These are phyloP conservation scores for Astrothelium macrocarpum DNA, from an alignment of 495 filamentous ascomycete genomes.

Conservation along the genomic window DNA sequence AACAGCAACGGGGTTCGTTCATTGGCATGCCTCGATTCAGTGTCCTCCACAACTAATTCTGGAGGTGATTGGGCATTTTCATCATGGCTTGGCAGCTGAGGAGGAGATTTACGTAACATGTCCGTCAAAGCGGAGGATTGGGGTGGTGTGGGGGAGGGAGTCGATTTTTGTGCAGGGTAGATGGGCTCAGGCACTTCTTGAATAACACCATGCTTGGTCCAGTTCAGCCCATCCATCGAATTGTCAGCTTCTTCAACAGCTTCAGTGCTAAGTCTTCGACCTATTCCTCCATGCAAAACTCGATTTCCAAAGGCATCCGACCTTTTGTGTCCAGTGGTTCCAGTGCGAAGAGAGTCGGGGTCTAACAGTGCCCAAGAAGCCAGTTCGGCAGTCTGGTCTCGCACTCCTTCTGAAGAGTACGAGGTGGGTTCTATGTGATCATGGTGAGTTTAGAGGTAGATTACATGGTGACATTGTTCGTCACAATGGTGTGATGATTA, in stretches of 20 bases:
- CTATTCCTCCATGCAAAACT: constrained; percentile 6
- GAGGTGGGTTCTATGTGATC: constrained; percentile 54
- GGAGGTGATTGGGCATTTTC: constrained; percentile 10
- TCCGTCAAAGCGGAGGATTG: constrained; percentile 17
- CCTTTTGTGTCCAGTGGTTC: constrained; percentile 19
- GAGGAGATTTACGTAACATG: constrained; percentile 19
- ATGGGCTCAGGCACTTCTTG: constrained; percentile 53
- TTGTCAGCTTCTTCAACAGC: constrained; percentile 17
- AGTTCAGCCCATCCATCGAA: constrained; percentile 24
- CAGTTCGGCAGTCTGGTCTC: constrained; percentile 85
- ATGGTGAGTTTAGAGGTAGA: constrained; percentile 8
- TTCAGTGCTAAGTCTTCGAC: neutral
- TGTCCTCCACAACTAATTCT: constrained; percentile 16
- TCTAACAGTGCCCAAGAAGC: constrained; percentile 76
- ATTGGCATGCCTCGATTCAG: constrained; percentile 17
- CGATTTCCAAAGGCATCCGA: constrained; percentile 16
- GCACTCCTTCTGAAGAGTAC: constrained; percentile 64
- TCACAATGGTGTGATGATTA: constrained; percentile 32
- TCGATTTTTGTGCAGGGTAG: constrained; percentile 37
- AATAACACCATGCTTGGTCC: constrained; percentile 31
- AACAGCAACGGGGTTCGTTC: constrained; percentile 28
- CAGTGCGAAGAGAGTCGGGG: constrained; percentile 33
- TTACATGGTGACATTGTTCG: constrained; percentile 6
- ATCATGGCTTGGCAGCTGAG: neutral
- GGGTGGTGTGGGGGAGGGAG: constrained; percentile 31